phyloP scores from a whole-genome alignment of 2,329 filamentous ascomycete species.

The Chaetomium sp. region DNA sequence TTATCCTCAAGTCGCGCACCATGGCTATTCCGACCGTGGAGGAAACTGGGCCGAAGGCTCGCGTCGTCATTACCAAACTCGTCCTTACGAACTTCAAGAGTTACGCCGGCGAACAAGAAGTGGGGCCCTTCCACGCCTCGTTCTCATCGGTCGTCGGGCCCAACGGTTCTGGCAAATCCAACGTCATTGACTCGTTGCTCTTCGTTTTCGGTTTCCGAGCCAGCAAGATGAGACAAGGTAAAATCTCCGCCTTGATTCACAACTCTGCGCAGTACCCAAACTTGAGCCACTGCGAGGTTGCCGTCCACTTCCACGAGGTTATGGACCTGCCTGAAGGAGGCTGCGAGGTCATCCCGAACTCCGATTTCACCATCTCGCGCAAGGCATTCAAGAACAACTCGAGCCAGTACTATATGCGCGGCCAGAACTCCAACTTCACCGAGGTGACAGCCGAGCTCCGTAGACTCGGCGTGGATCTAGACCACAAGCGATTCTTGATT shows the following conservation, averaged over 20 bases:
- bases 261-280: conserved; percentile 88
- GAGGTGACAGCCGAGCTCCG: conserved; percentile 84
- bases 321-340: conserved; percentile 80
- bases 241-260: conserved; percentile 96
- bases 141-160: conserved; percentile 98
- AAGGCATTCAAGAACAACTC: conserved; percentile 97
- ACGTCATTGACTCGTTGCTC: conserved; percentile 95
- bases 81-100: conserved; percentile 98
- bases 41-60: conserved; percentile 74
- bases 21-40: conserved; percentile 69
- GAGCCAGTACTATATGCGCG: conserved; percentile 97
- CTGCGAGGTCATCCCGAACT: conserved; percentile 77
- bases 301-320: conserved; percentile 95
- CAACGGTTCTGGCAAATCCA: conserved; percentile 97
- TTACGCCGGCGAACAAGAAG: conserved; percentile 92
- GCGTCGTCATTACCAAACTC: conserved; percentile 90
- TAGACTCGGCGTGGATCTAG: conserved; percentile 87
- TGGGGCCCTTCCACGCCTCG: conserved; percentile 93
- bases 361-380: conserved; percentile 83
- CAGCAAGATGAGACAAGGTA: conserved; percentile 99
- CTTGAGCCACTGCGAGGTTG: conserved; percentile 89
- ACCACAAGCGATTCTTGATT: conserved; percentile 97
- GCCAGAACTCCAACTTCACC: conserved; percentile 86
- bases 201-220: conserved; percentile 99
- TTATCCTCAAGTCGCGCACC: conserved; percentile 82